Base-by-base conservation (phyloP, 345 rosid genomes). In the rapeseed (Brassica napus) region DNA sequence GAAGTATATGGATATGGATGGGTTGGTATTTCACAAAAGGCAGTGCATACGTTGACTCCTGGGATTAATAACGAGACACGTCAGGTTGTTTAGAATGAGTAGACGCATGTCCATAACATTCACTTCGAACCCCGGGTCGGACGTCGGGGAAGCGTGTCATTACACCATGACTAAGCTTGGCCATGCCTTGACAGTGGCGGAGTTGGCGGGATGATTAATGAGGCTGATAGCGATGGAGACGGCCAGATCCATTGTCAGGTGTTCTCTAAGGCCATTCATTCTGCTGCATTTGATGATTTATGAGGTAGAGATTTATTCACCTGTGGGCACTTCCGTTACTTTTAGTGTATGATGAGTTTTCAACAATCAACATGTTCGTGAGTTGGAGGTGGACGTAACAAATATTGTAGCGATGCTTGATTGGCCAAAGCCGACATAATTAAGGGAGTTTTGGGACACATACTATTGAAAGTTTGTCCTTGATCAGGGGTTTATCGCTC, bases 201-300 rank as follows among this genome's bases (percentile, higher is more conserved):
- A 94, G 82, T 75, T 94, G 77, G 86, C 93, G 0, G 98, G 93
- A 94, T 94, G 97, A 94, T 94, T 65, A 91, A 72, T 83, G 98
- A 94, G 76, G 98, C 31, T 0, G 98, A 94, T 72, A 84, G 87
- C 0, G 97, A 94, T 12, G 98, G 98, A 0, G 98, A 94, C 34
- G 98, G 98, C 0, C 31, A 89, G 77, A 94, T 94, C 31, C 86
- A 85, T 67, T 94, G 90, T 68, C 84, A 86, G 65, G 98, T 92
- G 77, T 94, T 94, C 47, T 72, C 87, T 1, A 85, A 81, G 6
- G 98, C 97, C 2, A 91, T 94, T 68, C 88, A 86, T 14, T 90
- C 94, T 0, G 97, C 97, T 14, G 97, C 97, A 14, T 92, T 90
- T 77, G 94, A 92, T 76, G 88, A 94, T 86, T 81, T 94, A 42